Evolutionary conservation across 2,329 filamentous ascomycete genomes (phyloP), one percentile per base, ranked within the genome.

Genomic region (Colletotrichum acutatum): DNA sequence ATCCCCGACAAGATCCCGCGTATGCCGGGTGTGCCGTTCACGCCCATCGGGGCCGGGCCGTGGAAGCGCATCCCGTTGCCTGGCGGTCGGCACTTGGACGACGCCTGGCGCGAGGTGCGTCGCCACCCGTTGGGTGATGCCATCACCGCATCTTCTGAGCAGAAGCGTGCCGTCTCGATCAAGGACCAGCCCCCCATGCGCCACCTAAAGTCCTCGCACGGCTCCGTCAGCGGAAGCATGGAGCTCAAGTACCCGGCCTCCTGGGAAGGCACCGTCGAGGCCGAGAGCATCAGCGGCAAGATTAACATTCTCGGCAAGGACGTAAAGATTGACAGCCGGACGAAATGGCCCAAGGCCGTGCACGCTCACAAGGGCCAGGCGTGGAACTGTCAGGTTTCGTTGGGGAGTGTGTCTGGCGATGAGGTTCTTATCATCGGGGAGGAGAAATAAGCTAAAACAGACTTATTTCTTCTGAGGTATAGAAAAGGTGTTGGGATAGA

Each of bases 201-300:
- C 60, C 77, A 79, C 34, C 78, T 90, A 5, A 75, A 79, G 46
- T 83, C 84, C 3, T 74, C 76, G 7, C 87, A 90, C 79, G 79
- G 72, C 26, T 84, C 84, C 53, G 83, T 86, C 11, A 87, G 85
- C 66, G 87, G 86, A 7, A 61, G 77, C 37, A 75, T 89, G 60
- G 76, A 76, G 16, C 79, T 90, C 26, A 73, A 63, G 19, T 89
- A 88, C 75, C 88, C 89, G 0, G 76, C 76, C 26, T 80, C 83
- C 2, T 90, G 88, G 89, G 84, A 86, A 74, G 89, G 89, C 16
- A 74, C 75, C 24, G 78, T 89, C 42, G 74, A 74, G 11, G 82
- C 85, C 14, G 68, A 81, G 71, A 82, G 83, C 22, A 78, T 85
- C 19, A 83, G 83, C 28, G 87, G 87, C 2, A 74, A 68, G 11